Conservation (phyloP, 805 yeast species). For the Metschnikowia henanensis region DNA sequence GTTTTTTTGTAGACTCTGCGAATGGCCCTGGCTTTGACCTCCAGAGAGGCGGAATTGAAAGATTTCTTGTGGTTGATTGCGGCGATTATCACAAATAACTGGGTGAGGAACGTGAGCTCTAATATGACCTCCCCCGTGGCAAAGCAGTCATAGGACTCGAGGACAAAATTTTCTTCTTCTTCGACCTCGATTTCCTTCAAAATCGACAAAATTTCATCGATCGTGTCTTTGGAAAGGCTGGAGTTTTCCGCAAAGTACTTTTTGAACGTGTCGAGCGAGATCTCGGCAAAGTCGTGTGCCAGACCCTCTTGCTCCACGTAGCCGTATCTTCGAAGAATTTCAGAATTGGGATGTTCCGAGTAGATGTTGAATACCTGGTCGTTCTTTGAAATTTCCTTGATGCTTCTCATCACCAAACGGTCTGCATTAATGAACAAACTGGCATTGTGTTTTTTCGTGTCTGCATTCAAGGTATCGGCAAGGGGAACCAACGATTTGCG, state of each 20-base stretch:
- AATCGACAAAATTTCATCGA: conserved; percentile 37
- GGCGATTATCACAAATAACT: conserved; percentile 43
- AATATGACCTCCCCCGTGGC: conserved; percentile 54
- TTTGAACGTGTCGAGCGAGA: conserved; percentile 47
- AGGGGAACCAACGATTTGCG: conserved; percentile 88
- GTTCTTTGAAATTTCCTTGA: conserved; percentile 55
- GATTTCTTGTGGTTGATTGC: conserved; percentile 26
- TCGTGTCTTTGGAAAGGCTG: conserved; percentile 22
- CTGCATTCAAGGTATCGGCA: conserved; percentile 90
- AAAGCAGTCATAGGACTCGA: conserved; percentile 66
- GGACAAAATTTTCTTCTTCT: conserved; percentile 40
- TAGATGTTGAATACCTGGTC: conserved; percentile 86
- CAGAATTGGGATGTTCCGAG: conserved; percentile 91
- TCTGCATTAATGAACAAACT: conserved; percentile 53
- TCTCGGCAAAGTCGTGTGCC: conserved; percentile 77
- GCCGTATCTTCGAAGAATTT: conserved; percentile 86
- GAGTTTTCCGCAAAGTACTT: conserved; percentile 30
- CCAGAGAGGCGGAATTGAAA: conserved; percentile 27
- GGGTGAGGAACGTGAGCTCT: conserved; percentile 57
- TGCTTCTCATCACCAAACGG: conserved; percentile 69
- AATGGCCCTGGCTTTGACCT: conserved; percentile 24
- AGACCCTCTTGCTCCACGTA: conserved; percentile 79
- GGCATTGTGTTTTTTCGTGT: conserved; percentile 76
- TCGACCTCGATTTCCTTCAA: conserved; percentile 35
- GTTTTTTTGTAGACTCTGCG: conserved; percentile 58